Evolutionary conservation across 2,329 filamentous ascomycete species (phyloP), one percentile per base, ranked within the genome.

Genomic region (Colletotrichum nymphaeae): DNA sequence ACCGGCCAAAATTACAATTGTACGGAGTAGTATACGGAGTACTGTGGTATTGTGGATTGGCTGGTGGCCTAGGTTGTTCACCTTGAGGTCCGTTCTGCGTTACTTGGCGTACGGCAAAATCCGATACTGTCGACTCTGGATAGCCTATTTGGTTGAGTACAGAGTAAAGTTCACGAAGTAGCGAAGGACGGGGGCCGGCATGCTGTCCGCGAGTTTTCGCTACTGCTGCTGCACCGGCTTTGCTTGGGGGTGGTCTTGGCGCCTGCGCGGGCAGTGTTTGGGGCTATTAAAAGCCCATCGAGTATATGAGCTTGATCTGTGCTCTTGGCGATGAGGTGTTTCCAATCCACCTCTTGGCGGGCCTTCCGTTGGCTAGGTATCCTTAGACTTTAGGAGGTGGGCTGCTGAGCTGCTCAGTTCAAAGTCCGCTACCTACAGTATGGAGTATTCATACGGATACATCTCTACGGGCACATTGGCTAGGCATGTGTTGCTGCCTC

Each of bases 271-370:
- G 60, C n/a, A 16, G 66, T 26, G 70, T 73, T 69, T 73, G 37
- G 70, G 66, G 59, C 65, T 73, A 73, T 73, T 28, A 60, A 60
- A 69, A 60, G 70, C 55, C 22, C 59, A 65, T 73, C 70, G 70
- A 60, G 46, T 69, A 65, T 62, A 69, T n/a, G 66, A 73, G 70
- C 70, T 73, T 60, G 70, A 69, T 63, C 59, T 49, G 46, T 69
- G 70, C 66, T 60, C 70, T 73, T 73, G 70, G 70, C 70, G 59
- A 72, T 69, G 52, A 46, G 46, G 58, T 62, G 65, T 67, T 72
- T 69, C 63, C 65, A 69, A 69, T 63, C 52, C 37, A 14, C 67
- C 67, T 59, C 70, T 73, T 73, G 70, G 70, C 66, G 70, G 42
- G 6, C 5, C 26, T 14, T 22, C 28, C 26, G 22, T 63, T 46